Evolutionary conservation across 495 filamentous ascomycete genomes (phyloP), one percentile per base, ranked within the genome.

Genomic region (Penicillium odoratum): DNA sequence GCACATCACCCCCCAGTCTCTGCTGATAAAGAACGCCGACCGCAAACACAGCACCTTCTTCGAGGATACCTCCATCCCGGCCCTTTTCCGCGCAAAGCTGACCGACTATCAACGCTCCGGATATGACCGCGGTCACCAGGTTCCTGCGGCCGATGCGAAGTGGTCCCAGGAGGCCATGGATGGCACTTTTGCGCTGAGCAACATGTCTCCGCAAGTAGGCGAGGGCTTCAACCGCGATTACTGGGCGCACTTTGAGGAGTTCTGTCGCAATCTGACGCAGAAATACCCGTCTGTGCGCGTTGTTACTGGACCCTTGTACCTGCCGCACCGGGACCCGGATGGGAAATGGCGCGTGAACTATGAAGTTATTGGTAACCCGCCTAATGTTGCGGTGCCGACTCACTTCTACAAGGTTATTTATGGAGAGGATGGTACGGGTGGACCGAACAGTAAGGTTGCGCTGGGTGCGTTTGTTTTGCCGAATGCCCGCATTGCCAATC

Each of bases 361-460:
- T 76, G 94, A 98, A 78, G 90, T 98, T n/a, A 94, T 98, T 55
- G 94, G 94, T 4, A 85, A 82, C 66, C 94, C 95, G 52, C 95
- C 94, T 3, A 97, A 92, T 67, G 85, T 98, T 18, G 92, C 95
- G 7, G 94, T 98, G 55, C 94, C 94, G 8, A 98, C 94, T 26
- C 94, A 98, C 70, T 98, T 98, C 78, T 98, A 94, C 79, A 98
- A 98, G 78, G 90, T 98, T 50, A 91, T 98, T 52, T 94, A 95
- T 64, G 94, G 89, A 5, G 94, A 98, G 73, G 91, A 96, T 63
- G 89, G 89, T 2, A 74, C 75, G 1, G 82, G 81, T 7, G 66
- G 58, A 21, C 65, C 74, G 0, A 55, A 54, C 13, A 89, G 92
- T 5, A 88, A 88, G 55, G 94, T 98, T 3, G 91, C 92, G 3